A percentile compares a stretch with the other conserved stretches of the same genome.
These are phyloP conservation scores for Flaveria sonorensis DNA, from an alignment of 129 eudicot species.

Conservation along the genomic window DNA sequence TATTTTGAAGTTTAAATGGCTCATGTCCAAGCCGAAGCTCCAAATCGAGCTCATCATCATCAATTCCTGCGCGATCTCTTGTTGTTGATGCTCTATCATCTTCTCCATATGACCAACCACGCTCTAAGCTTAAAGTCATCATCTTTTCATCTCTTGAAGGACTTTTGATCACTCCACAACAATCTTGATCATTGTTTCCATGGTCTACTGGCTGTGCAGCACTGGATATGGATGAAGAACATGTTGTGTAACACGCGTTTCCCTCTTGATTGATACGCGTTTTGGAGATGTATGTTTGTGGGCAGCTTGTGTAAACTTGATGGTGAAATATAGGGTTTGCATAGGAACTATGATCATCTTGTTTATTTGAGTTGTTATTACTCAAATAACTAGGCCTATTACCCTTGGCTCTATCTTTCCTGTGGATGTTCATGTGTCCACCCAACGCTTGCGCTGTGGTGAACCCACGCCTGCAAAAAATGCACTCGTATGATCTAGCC, in stretches of 20 bases:
- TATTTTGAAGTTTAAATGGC: conserved; percentile 17
- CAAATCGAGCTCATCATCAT: conserved; percentile 55
- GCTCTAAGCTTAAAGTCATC: conserved; percentile 41
- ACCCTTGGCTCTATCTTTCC: conserved; percentile 62
- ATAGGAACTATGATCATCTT: conserved; percentile 29
- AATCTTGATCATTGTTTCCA: conserved; percentile 15
- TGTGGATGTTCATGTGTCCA: conserved; percentile 87
- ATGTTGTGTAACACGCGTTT: conserved; percentile 12
- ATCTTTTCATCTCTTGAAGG: conserved; percentile 38
- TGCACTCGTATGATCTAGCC: conserved; percentile 68
- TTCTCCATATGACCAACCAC: conserved; percentile 32
- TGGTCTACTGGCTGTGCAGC: background rate
- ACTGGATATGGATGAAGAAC: conserved; percentile 40
- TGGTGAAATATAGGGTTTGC: conserved; percentile 42
- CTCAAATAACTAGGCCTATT: conserved; percentile 26
- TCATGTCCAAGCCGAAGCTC: conserved; percentile 85
- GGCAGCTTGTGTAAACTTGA: conserved; percentile 41
- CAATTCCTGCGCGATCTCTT: conserved; percentile 24
- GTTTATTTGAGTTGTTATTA: conserved; percentile 31
- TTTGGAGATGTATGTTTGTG: conserved; percentile 29
- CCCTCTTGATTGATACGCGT: conserved; percentile 29
- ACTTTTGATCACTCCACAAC: conserved; percentile 20
- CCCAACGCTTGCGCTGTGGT: conserved; percentile 86
- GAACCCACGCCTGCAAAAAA: conserved; percentile 85
- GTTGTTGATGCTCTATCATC: conserved; percentile 36